A percentile compares a stretch with the other conserved stretches of the same genome.
These are phyloP conservation scores for Myxozyma sirexii DNA, from an alignment of 805 yeast species.

Conservation along the genomic window DNA sequence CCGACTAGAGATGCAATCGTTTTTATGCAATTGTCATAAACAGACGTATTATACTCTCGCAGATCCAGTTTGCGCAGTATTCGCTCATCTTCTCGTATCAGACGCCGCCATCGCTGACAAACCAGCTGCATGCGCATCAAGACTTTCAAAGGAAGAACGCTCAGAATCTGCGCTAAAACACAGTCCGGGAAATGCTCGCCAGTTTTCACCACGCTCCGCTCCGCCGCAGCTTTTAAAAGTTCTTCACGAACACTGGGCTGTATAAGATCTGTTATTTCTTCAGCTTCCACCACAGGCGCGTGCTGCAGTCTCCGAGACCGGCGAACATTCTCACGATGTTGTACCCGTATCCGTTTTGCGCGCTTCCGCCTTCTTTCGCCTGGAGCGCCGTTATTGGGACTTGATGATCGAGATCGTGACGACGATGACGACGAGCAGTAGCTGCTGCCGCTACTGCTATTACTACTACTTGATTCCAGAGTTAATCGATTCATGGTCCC, in stretches of 20 bases:
- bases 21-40: constrained; percentile 60
- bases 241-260: neutral
- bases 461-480: neutral
- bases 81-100: constrained; percentile 59
- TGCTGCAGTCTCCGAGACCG: neutral
- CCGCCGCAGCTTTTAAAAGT: neutral
- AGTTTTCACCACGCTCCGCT: neutral
- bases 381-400: neutral
- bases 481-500: constrained; percentile 15
- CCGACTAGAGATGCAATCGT: constrained; percentile 64
- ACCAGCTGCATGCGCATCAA: constrained; percentile 62
- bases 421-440: constrained; percentile 6
- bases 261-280: neutral
- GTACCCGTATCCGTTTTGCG: neutral
- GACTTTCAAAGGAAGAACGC: constrained; percentile 56
- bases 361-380: neutral
- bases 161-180: constrained; percentile 57
- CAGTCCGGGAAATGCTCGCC: constrained; percentile 54
- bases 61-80: constrained; percentile 58
- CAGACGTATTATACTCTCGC: constrained; percentile 61
- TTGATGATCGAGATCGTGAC: constrained; percentile 5
- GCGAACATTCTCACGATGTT: neutral
- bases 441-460: constrained; percentile 2
- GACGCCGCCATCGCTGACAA: constrained; percentile 69
- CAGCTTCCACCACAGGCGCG: neutral